These are phyloP conservation scores for Termitomyces sp. DNA, from an alignment of 768 basidiomycete species.

Conservation along the genomic window DNA sequence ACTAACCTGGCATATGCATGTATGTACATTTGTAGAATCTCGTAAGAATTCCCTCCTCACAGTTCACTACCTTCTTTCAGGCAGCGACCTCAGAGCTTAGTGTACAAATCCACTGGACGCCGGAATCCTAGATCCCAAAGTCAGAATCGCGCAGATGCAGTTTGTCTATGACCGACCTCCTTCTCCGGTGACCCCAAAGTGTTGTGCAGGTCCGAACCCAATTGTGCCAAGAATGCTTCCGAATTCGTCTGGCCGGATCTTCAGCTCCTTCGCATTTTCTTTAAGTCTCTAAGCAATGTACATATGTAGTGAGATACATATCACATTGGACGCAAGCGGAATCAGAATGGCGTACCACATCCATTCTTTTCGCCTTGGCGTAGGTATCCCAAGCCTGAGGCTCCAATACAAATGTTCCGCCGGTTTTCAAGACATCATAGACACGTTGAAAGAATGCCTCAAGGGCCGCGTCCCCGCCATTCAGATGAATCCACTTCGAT, in stretches of 20 bases:
- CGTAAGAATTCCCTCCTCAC: not conserved
- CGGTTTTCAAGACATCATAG: slow-evolving; percentile 49
- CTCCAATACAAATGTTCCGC: slow-evolving; percentile 74
- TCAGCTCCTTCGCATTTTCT: slow-evolving; percentile 54
- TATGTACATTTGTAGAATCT: not conserved
- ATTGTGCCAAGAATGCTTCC: slow-evolving; percentile 46
- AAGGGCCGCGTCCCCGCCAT: slow-evolving; percentile 75
- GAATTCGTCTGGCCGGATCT: slow-evolving; percentile 65
- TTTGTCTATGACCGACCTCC: slow-evolving; percentile 45
- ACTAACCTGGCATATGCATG: too few relatives aligned
- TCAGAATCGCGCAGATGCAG: not conserved
- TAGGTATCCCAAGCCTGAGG: slow-evolving; percentile 87
- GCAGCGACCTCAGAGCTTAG: slow-evolving; percentile 28
- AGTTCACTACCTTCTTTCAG: too few relatives aligned
- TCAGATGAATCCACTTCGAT: slow-evolving; percentile 91
- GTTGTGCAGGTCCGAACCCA: slow-evolving; percentile 54
- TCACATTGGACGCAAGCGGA: not conserved
- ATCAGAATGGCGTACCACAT: slow-evolving; percentile 37
- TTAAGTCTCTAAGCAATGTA: slow-evolving; percentile 41
- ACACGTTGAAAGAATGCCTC: slow-evolving; percentile 62
- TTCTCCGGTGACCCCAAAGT: slow-evolving; percentile 56
- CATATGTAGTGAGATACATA: not conserved
- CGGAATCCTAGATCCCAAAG: slow-evolving; percentile 45
- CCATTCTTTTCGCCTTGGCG: slow-evolving; percentile 68
- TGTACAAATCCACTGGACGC: slow-evolving; percentile 62